Evolutionary conservation across 2,329 filamentous ascomycete genomes (phyloP).

Genomic region (Fusarium sp.): DNA sequence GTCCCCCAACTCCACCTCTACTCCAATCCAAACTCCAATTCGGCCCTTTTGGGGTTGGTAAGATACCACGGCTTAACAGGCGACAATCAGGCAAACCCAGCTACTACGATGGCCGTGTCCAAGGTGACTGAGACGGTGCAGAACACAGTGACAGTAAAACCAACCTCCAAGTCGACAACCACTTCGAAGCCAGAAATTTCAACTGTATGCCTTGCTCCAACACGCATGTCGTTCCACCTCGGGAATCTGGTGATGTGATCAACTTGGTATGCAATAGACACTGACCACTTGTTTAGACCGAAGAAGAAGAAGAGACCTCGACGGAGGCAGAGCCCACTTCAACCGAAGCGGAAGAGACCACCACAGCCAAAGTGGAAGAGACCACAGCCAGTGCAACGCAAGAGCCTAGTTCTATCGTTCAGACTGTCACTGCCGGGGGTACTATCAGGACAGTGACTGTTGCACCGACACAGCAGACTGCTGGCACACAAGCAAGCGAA

Average conservation of each 20-base stretch:
- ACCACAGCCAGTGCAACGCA: slow-evolving; percentile 37
- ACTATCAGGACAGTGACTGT: slow-evolving; percentile 68
- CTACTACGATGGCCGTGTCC: slow-evolving; percentile 46
- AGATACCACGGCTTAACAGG: slow-evolving; percentile 49
- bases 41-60: slow-evolving; percentile 34
- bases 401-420: slow-evolving; percentile 51
- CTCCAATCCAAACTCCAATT: slow-evolving; percentile 21
- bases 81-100: slow-evolving; percentile 47
- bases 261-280: slow-evolving; percentile 9
- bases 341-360: slow-evolving; percentile 16
- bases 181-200: slow-evolving; percentile 49
- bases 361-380: slow-evolving; percentile 37
- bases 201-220: slow-evolving; percentile 55
- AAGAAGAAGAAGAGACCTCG: slow-evolving; percentile 40
- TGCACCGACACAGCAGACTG: slow-evolving; percentile 55
- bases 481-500: slow-evolving; percentile 37
- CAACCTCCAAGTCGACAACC: slow-evolving; percentile 41
- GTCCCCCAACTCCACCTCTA: slow-evolving; percentile 19
- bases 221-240: slow-evolving; percentile 27
- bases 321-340: slow-evolving; percentile 10
- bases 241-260: slow-evolving; percentile 40
- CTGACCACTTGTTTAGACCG: slow-evolving; percentile 38
- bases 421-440: slow-evolving; percentile 68
- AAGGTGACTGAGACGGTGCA: slow-evolving; percentile 54
- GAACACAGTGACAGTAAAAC: slow-evolving; percentile 48